Evolutionary conservation across 441 rosid genomes (phyloP), one percentile per base, ranked within the genome.

Genomic region (Kokia cookei): DNA sequence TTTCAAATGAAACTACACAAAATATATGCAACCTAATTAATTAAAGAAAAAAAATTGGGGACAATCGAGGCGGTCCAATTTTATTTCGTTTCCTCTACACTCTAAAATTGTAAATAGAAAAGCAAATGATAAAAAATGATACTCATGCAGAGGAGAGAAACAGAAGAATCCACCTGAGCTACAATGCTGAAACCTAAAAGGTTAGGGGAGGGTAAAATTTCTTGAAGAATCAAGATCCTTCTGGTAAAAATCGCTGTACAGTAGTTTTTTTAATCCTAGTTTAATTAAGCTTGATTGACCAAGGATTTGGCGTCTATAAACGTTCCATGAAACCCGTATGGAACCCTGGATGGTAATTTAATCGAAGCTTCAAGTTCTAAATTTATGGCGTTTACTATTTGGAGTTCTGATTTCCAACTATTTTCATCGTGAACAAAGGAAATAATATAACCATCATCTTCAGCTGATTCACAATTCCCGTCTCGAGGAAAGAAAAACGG

Each of bases 261-360:
- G 48, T 73, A 48, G 19, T 51, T 7, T 40, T 40, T 40, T 40
- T 7, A 66, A 26, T 45, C 15, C 27, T 14, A 37, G 58, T 50
- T 12, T 61, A 27, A 29, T 48, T 77, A 86, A 40, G 79, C 84
- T 65, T 88, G 96, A 75, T 78, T 78, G 40, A 64, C 82, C 71
- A 89, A 72, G 61, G 85, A 85, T 71, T 73, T 83, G 2, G 89
- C 80, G 24, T 88, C 89, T 11, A 91, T 80, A 53, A 90, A 91
- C 59, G 97, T 90, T 61, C 97, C 97, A 65, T 91, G 97, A 72
- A 91, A 90, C 10, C 97, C 97, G 58, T 91, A 91, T 1, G 97
- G 97, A 22, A 91, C 93, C 27, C 97, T 86, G 35, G 94, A 89
- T 22, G 93, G 97, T 75, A 91, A 69, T 72, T 80, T 76, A 45